Conservation (phyloP, 108 stramenopile species). For the Seminavis robusta region DNA sequence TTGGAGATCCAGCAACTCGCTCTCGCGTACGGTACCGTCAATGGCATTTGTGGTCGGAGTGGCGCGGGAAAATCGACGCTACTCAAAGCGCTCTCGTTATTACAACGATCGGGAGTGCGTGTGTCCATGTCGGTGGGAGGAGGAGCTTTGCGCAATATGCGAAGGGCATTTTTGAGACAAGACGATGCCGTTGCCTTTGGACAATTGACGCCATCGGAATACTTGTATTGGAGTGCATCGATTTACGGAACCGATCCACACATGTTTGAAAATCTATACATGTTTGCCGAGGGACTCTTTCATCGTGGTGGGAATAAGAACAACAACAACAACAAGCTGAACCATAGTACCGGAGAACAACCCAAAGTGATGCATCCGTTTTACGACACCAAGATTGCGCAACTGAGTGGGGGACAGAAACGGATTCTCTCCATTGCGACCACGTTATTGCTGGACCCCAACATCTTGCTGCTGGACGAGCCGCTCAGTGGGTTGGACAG, state of each 20-base stretch:
- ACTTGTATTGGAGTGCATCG: no score
- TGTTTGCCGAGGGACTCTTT: no score
- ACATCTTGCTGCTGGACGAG: neutral
- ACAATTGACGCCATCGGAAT: neutral
- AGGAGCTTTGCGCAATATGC: neutral
- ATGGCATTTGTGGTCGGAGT: neutral
- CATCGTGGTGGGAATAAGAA: no score
- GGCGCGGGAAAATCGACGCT: neutral
- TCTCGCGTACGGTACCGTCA: neutral
- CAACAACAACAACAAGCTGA: no score
- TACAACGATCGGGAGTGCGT: neutral
- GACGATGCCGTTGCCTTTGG: neutral
- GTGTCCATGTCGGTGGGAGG: neutral
- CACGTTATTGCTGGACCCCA: neutral
- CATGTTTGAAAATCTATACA: no score
- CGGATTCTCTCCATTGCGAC: neutral
- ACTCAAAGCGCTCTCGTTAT: neutral
- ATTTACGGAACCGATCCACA: no score
- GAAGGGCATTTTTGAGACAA: neutral
- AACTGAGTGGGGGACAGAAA: neutral
- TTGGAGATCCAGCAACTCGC: no score
- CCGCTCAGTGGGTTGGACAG: slow-evolving; percentile 1
- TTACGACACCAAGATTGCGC: neutral
- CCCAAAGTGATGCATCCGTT: no score
- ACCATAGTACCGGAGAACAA: no score